These are phyloP conservation scores for Ceratobasidium sp. DNA, from an alignment of 1,284 basidiomycete species.

Conservation along the genomic window DNA sequence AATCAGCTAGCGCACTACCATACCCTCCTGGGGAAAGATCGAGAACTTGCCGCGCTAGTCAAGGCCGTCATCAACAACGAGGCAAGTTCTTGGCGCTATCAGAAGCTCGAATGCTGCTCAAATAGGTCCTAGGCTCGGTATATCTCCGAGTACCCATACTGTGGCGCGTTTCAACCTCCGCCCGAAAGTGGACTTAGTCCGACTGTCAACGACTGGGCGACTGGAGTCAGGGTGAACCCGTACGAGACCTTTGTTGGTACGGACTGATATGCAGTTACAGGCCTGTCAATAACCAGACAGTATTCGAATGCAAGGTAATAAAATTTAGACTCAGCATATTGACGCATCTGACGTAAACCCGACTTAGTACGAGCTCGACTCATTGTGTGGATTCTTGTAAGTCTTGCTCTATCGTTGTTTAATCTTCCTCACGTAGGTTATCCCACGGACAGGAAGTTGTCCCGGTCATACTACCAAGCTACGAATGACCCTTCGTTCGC, in stretches of 20 bases:
- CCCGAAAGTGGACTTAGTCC: constrained; percentile 72
- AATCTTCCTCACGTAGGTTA: background rate
- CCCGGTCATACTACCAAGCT: constrained; percentile 72
- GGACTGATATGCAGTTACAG: constrained; percentile 53
- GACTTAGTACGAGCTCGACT: constrained; percentile 76
- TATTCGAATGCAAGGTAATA: constrained; percentile 79
- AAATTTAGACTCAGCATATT: background rate
- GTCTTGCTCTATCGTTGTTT: background rate
- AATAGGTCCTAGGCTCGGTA: constrained; percentile 63
- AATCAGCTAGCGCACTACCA: constrained; percentile 79
- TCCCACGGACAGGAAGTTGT: constrained; percentile 62
- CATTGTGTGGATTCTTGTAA: constrained; percentile 72
- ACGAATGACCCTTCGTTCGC: constrained; percentile 77
- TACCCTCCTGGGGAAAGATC: constrained; percentile 65
- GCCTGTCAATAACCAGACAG: constrained; percentile 71
- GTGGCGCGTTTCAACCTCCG: constrained; percentile 79
- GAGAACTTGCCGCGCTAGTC: constrained; percentile 67
- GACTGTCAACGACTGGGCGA: constrained; percentile 71
- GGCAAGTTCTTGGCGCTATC: constrained; percentile 38
- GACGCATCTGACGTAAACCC: background rate
- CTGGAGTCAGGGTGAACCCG: constrained; percentile 75
- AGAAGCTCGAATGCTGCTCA: background rate
- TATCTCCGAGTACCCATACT: constrained; percentile 76
- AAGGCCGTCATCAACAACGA: constrained; percentile 82
- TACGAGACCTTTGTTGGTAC: constrained; percentile 53